Evolutionary conservation across 139 green algal genomes (phyloP).

Genomic region (Klebsormidium nitens): DNA sequence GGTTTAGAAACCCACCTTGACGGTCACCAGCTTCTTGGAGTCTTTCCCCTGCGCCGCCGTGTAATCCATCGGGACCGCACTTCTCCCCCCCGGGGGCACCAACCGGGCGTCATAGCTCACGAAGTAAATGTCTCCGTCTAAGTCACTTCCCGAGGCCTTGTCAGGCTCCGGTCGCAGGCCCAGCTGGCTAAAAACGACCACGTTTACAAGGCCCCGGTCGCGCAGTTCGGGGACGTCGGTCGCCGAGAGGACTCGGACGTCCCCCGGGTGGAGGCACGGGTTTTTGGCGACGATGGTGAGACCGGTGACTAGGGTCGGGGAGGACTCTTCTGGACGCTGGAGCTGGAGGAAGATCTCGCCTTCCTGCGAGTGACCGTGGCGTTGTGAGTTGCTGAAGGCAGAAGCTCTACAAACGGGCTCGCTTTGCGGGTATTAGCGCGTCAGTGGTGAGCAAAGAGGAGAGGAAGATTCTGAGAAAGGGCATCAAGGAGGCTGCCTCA

Average conservation of each 20-base stretch:
- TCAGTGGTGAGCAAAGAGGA: too few species aligned
- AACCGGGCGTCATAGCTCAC: conserved; percentile 23
- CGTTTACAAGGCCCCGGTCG: conserved; percentile 38
- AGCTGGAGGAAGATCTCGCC: too few species aligned
- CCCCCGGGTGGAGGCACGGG: conserved; percentile 45
- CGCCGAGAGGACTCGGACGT: conserved; percentile 36
- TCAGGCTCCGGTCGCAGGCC: conserved; percentile 28
- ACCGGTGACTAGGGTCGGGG: background rate
- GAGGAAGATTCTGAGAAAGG: too few species aligned
- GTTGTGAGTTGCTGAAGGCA: too few species aligned
- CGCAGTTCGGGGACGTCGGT: conserved; percentile 28
- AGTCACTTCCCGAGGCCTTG: conserved; percentile 36
- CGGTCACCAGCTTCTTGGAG: too few species aligned
- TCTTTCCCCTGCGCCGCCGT: background rate
- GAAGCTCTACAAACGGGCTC: too few species aligned
- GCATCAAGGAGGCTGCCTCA: too few species aligned
- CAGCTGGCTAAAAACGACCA: conserved; percentile 35
- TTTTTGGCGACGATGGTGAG: conserved; percentile 43
- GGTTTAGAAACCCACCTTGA: too few species aligned
- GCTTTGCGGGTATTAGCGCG: too few species aligned
- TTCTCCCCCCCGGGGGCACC: conserved; percentile 15
- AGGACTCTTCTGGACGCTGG: too few species aligned
- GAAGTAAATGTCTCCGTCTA: conserved; percentile 47
- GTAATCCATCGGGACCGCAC: conserved; percentile 14
- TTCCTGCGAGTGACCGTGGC: too few species aligned